A percentile compares a stretch with the other conserved stretches of the same genome.
phyloP scores from a whole-genome alignment of 2,329 filamentous ascomycete genomes.

The Trichoderma sp. region DNA sequence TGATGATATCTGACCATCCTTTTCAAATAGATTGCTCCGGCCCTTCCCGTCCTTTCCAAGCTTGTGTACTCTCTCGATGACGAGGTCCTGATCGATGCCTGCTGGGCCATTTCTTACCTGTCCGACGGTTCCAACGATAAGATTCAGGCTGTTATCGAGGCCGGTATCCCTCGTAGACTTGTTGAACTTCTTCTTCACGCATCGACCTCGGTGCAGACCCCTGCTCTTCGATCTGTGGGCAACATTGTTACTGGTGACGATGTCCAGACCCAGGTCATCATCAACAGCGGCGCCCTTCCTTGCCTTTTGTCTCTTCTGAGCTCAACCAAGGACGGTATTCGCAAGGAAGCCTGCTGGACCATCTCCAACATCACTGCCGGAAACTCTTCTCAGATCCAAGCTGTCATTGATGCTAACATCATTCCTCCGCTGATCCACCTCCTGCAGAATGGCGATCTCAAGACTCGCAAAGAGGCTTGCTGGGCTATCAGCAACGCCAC shows the following conservation, averaged over 20 bases:
- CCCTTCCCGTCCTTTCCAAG: conserved; percentile 92
- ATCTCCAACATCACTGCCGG: conserved; percentile 99
- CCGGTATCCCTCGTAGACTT: conserved; percentile 91
- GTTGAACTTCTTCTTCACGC: conserved; percentile 98
- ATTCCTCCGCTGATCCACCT: conserved; percentile 95
- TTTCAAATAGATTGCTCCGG: conserved; percentile 77
- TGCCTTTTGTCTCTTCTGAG: conserved; percentile 91
- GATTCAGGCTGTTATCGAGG: conserved; percentile 98
- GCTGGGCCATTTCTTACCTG: conserved; percentile 98
- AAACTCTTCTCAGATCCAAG: conserved; percentile 96
- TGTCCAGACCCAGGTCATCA: conserved; percentile 98
- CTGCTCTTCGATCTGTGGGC: conserved; percentile 92
- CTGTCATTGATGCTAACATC: conserved; percentile 95
- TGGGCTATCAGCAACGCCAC: conserved; percentile 99
- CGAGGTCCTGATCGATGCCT: conserved; percentile 96
- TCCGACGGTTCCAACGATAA: conserved; percentile 99
- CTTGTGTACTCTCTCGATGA: conserved; percentile 98
- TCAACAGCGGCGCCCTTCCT: conserved; percentile 92
- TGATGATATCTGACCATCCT: conserved; percentile 21
- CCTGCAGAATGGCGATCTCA: conserved; percentile 94
- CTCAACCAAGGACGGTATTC: conserved; percentile 97
- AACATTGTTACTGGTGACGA: conserved; percentile 99
- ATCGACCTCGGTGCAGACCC: conserved; percentile 96
- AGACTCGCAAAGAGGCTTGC: conserved; percentile 98
- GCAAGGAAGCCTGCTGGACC: conserved; percentile 99